phyloP scores from a whole-genome alignment of 495 filamentous ascomycete genomes.

The Saxispiralis lemnorum region DNA sequence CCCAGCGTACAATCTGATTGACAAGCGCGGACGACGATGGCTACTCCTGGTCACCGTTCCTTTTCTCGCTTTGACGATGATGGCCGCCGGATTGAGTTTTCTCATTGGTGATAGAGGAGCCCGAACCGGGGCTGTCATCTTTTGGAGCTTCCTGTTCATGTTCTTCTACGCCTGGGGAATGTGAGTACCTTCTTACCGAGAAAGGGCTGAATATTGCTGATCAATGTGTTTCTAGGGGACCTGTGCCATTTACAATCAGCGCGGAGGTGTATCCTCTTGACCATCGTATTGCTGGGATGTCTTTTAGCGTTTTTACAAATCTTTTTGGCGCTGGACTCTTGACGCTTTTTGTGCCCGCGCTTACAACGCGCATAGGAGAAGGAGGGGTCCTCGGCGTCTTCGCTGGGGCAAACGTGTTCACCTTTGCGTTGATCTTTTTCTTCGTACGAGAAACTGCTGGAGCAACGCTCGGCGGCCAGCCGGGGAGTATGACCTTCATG shows the following conservation, averaged over 20 bases:
- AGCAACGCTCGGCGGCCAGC: conserved; percentile 8
- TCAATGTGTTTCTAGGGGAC: conserved; percentile 28
- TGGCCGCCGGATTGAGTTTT: conserved; percentile 15
- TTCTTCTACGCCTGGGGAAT: conserved; percentile 42
- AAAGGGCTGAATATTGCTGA: conserved; percentile 16
- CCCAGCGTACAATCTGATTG: conserved; percentile 11
- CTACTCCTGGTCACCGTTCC: conserved; percentile 19
- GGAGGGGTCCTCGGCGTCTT: conserved; percentile 13
- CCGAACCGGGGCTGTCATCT: conserved; percentile 4
- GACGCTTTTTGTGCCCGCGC: conserved; percentile 13
- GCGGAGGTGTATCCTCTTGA: conserved; percentile 59
- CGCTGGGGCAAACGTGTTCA: conserved; percentile 12
- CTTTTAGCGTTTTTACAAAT: conserved; percentile 17
- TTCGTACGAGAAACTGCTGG: conserved; percentile 15
- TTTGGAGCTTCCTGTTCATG: conserved; percentile 55
- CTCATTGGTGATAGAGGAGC: neutral
- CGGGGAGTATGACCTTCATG: conserved; percentile 7
- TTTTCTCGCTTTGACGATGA: conserved; percentile 13
- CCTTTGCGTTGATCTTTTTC: conserved; percentile 14
- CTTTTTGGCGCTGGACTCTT: conserved; percentile 16
- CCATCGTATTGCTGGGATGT: conserved; percentile 21
- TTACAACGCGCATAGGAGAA: conserved; percentile 10
- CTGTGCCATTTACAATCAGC: conserved; percentile 66
- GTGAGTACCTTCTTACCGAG: conserved; percentile 39
- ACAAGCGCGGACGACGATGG: conserved; percentile 13